phyloP scores from a whole-genome alignment of 2,329 filamentous ascomycete genomes.

The Calonectria naviculata region DNA sequence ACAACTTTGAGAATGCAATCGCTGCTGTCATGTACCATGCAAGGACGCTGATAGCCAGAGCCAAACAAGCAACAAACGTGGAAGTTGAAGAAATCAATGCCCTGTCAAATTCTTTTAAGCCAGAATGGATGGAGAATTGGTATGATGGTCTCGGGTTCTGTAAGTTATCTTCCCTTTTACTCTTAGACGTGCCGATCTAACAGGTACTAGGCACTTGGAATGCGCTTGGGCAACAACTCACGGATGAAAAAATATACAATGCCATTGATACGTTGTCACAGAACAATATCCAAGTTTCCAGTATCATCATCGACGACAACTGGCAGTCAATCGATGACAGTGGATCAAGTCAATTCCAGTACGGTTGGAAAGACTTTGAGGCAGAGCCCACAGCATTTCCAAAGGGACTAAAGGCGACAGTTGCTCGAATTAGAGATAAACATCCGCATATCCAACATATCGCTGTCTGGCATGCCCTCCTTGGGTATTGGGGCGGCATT shows the following conservation, averaged over 20 bases:
- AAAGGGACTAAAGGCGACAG: constrained; percentile 77
- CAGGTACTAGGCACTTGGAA: constrained; percentile 82
- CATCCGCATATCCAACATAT: constrained; percentile 83
- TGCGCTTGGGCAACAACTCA: constrained; percentile 84
- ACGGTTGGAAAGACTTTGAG: constrained; percentile 86
- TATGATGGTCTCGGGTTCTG: constrained; percentile 95
- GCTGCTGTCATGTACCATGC: constrained; percentile 90
- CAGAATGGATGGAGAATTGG: constrained; percentile 85
- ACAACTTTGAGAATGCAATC: constrained; percentile 79
- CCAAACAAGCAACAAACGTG: constrained; percentile 56
- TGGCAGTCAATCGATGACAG: constrained; percentile 82
- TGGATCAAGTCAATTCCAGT: constrained; percentile 63
- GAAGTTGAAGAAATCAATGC: constrained; percentile 58
- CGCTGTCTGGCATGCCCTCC: constrained; percentile 92
- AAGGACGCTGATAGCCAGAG: constrained; percentile 61
- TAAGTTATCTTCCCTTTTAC: constrained; percentile 45
- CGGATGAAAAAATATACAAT: constrained; percentile 80
- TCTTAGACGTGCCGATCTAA: constrained; percentile 24
- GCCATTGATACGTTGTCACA: constrained; percentile 79
- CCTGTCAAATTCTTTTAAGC: constrained; percentile 60
- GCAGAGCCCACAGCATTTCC: constrained; percentile 85
- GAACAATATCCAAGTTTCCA: constrained; percentile 81
- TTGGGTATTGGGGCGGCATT: constrained; percentile 93
- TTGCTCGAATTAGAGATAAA: constrained; percentile 74
- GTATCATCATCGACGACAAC: constrained; percentile 95